Evolutionary conservation across 768 basidiomycete species (phyloP).

Genomic region (Megacollybia marginata): DNA sequence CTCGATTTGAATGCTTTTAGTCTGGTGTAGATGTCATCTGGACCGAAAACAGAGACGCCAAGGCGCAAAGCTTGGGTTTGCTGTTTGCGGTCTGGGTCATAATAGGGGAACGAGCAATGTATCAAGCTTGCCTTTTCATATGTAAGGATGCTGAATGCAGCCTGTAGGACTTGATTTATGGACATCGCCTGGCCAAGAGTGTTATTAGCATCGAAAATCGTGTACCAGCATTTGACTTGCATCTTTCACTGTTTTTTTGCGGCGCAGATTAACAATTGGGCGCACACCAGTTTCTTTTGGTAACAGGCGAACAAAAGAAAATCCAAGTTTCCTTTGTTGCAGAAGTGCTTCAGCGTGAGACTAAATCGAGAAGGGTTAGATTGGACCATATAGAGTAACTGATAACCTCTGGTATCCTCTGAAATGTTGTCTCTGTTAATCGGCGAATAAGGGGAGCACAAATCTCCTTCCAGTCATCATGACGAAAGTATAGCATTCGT

Average conservation of each 20-base stretch:
- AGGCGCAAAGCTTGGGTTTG: slow-evolving; percentile 52
- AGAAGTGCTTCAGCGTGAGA: slow-evolving; percentile 57
- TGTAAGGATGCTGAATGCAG: slow-evolving; percentile 79
- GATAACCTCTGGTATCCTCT: slow-evolving; percentile 59
- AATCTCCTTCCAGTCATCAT: slow-evolving; percentile 87
- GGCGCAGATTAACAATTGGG: slow-evolving; percentile 79
- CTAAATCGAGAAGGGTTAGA: slow-evolving; percentile 24
- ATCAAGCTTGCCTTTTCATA: slow-evolving; percentile 67
- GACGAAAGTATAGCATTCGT: slow-evolving; percentile 83
- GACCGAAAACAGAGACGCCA: slow-evolving; percentile 78
- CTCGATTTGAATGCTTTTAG: slow-evolving; percentile 64
- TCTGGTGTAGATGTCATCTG: slow-evolving; percentile 72
- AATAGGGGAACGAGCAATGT: neutral
- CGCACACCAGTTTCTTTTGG: slow-evolving; percentile 95
- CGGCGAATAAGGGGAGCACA: slow-evolving; percentile 75
- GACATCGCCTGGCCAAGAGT: slow-evolving; percentile 37
- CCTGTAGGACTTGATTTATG: slow-evolving; percentile 83
- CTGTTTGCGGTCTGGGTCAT: slow-evolving; percentile 27
- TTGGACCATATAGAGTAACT: neutral
- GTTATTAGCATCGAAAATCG: neutral
- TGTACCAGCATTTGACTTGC: slow-evolving; percentile 15
- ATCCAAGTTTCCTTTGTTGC: slow-evolving; percentile 68
- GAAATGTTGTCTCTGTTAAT: slow-evolving; percentile 66
- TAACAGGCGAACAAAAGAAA: slow-evolving; percentile 79
- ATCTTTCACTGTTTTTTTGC: slow-evolving; percentile 38